phyloP scores from a whole-genome alignment of 2,329 filamentous ascomycete genomes.

The Neoarthrinium moseri region DNA sequence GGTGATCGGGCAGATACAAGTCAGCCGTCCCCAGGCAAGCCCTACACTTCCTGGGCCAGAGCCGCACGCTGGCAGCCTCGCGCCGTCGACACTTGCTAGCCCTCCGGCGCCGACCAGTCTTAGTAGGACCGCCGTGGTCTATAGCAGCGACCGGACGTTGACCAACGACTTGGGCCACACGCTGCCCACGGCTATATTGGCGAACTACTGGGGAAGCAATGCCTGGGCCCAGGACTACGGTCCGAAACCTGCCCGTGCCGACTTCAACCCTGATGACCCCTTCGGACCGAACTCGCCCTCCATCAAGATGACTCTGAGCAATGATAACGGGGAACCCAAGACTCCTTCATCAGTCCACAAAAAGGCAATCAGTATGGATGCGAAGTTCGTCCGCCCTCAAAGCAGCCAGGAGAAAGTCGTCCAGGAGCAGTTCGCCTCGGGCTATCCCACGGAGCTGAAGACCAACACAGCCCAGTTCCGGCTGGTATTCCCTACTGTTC shows the following conservation, averaged over 20 bases:
- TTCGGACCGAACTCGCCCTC: conserved; percentile 34
- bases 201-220: conserved; percentile 90
- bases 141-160: conserved; percentile 74
- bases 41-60: conserved; percentile 40
- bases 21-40: conserved; percentile 31
- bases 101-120: conserved; percentile 82
- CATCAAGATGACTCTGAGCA: conserved; percentile 28
- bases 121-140: conserved; percentile 79
- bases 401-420: conserved; percentile 26
- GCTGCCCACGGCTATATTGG: conserved; percentile 82
- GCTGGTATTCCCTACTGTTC: conserved; percentile 81
- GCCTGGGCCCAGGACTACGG: conserved; percentile 57
- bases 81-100: conserved; percentile 78
- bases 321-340: conserved; percentile 23
- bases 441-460: conserved; percentile 79
- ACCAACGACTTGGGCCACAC: conserved; percentile 64
- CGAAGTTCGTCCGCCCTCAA: conserved; percentile 25
- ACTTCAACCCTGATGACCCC: conserved; percentile 29
- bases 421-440: conserved; percentile 62
- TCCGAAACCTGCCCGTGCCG: conserved; percentile 18
- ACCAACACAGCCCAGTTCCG: conserved; percentile 93
- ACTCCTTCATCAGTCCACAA: conserved; percentile 32
- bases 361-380: conserved; percentile 44
- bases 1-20: conserved; percentile 22
- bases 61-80: conserved; percentile 61